These are phyloP conservation scores for Pyrenopolyporus hunteri DNA, from an alignment of 495 filamentous ascomycete species.

Conservation along the genomic window DNA sequence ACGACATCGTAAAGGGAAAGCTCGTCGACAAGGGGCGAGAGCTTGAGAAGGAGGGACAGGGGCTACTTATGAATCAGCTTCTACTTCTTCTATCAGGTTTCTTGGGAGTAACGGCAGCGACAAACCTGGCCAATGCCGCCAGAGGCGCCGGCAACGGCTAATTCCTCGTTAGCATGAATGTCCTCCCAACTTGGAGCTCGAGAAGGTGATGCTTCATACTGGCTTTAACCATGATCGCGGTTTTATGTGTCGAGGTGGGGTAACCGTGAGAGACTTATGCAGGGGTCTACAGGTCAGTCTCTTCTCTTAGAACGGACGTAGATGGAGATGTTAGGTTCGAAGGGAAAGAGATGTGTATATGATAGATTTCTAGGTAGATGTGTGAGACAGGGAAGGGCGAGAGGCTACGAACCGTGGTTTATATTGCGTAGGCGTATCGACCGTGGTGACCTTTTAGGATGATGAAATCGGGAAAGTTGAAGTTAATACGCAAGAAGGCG, in stretches of 20 bases:
- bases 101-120: conserved; percentile 3
- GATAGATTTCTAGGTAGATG: conserved; percentile 14
- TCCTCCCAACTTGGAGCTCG: background rate
- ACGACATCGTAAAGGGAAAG: conserved; percentile 98
- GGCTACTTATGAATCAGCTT: conserved; percentile 65
- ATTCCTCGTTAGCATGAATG: conserved; percentile 40
- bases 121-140: conserved; percentile 97
- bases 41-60: conserved; percentile 92
- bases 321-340: conserved; percentile 11
- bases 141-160: conserved; percentile 93
- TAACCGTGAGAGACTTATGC: conserved; percentile 21
- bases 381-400: conserved; percentile 37
- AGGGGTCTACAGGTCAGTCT: conserved; percentile 32
- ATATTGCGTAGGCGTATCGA: conserved; percentile 1
- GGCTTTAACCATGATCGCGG: conserved; percentile 83
- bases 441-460: conserved; percentile 13
- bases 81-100: no score
- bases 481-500: conserved; percentile 33
- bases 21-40: conserved; percentile 82
- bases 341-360: background rate
- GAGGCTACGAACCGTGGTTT: conserved; percentile 37
- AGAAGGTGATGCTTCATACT: conserved; percentile 57
- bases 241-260: conserved; percentile 34
- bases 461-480: conserved; percentile 32
- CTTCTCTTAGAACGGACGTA: conserved; percentile 17